Evolutionary conservation across 2,329 filamentous ascomycete species (phyloP).

Genomic region (Xylaria sp.): DNA sequence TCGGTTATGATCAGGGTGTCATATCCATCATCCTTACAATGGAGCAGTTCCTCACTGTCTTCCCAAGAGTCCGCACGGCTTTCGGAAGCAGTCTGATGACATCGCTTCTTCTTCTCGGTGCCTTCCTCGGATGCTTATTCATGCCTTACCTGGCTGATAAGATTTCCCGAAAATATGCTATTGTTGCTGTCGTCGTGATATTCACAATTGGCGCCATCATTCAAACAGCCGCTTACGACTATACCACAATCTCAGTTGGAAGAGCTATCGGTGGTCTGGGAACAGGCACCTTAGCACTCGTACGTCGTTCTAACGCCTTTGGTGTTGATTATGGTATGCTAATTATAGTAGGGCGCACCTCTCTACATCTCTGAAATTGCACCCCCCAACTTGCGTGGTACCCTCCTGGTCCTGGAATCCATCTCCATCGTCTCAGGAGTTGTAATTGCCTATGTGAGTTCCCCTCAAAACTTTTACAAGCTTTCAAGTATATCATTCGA

Average conservation of each 20-base stretch:
- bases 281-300: slow-evolving; percentile 50
- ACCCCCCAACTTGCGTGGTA: slow-evolving; percentile 30
- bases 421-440: slow-evolving; percentile 40
- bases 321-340: neutral
- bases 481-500: too few relatives aligned
- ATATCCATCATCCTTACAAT: slow-evolving; percentile 60
- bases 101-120: slow-evolving; percentile 59
- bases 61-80: slow-evolving; percentile 48
- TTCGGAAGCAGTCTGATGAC: slow-evolving; percentile 33
- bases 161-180: neutral
- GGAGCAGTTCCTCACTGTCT: slow-evolving; percentile 55
- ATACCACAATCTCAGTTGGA: slow-evolving; percentile 30
- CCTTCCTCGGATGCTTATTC: slow-evolving; percentile 60
- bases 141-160: slow-evolving; percentile 43
- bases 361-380: slow-evolving; percentile 38
- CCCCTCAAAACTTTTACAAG: neutral
- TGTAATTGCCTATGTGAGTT: slow-evolving; percentile 30
- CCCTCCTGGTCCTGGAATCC: slow-evolving; percentile 28
- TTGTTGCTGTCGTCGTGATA: neutral
- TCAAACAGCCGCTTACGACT: neutral
- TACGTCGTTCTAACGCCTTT: neutral
- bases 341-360: slow-evolving; percentile 9
- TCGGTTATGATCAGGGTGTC: slow-evolving; percentile 62
- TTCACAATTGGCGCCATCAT: neutral
- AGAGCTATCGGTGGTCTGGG: slow-evolving; percentile 61